These are phyloP conservation scores for Juncus effusus DNA, from an alignment of 176 grass and related monocot genomes.

Conservation along the genomic window DNA sequence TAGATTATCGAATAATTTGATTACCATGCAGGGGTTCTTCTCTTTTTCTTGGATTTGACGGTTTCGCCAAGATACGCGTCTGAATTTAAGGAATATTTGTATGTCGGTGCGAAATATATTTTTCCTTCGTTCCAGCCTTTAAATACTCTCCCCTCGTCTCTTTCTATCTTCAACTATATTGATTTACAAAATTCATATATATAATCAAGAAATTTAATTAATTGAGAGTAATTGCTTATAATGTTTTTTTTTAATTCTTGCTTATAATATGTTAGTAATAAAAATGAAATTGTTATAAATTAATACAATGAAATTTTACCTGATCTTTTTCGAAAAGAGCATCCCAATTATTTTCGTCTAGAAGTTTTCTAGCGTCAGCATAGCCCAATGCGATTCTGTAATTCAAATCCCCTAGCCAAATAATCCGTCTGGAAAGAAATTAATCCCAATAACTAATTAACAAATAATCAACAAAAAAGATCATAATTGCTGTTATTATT, in stretches of 20 bases:
- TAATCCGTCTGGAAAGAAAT: conserved; percentile 43
- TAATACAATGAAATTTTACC: conserved; percentile 17
- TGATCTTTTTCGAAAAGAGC: conserved; percentile 88
- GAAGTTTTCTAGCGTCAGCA: conserved; percentile 54
- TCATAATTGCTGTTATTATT: neutral
- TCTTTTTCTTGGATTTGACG: conserved; percentile 67
- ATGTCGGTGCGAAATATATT: conserved; percentile 85
- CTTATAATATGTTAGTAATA: no score
- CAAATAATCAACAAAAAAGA: no score
- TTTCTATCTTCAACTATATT: conserved; percentile 65
- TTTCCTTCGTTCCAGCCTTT: conserved; percentile 77
- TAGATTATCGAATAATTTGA: neutral
- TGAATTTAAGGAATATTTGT: conserved; percentile 87
- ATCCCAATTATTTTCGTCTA: conserved; percentile 61
- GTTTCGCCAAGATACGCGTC: conserved; percentile 59
- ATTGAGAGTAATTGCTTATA: no score
- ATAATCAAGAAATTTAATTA: neutral
- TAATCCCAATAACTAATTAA: no score
- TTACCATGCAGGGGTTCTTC: conserved; percentile 92
- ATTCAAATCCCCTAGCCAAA: conserved; percentile 85
- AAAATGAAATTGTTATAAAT: no score
- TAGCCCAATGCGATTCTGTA: conserved; percentile 80
- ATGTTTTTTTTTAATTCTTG: no score
- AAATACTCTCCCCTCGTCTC: conserved; percentile 61
- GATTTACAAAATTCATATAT: no score